These are phyloP conservation scores for Backusella macrospora DNA, from an alignment of 192 early-diverging fungal genomes.

Conservation along the genomic window DNA sequence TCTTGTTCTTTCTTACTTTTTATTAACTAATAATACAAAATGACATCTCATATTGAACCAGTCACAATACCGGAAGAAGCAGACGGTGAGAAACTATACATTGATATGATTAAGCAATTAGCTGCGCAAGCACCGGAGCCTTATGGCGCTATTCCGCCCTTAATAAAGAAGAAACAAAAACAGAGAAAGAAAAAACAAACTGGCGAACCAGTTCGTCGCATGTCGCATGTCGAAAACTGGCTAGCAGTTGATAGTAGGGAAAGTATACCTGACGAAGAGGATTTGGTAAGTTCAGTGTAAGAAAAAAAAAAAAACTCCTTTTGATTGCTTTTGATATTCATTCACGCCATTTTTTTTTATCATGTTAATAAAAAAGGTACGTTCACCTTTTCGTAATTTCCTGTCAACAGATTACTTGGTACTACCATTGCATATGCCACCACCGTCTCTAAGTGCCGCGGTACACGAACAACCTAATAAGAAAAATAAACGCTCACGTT, in stretches of 20 bases:
- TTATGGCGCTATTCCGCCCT: constrained; percentile 35
- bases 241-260: constrained; percentile 36
- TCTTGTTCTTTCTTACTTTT: neutral
- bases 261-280: constrained; percentile 39
- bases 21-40: neutral
- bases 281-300: constrained; percentile 24
- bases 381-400: constrained; percentile 30
- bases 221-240: constrained; percentile 41
- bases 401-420: constrained; percentile 36
- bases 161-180: constrained; percentile 18
- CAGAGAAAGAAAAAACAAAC: constrained; percentile 15
- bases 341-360: neutral
- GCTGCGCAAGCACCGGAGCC: constrained; percentile 27
- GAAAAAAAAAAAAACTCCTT: neutral
- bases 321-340: neutral
- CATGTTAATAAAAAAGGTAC: constrained; percentile 12
- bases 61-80: constrained; percentile 11
- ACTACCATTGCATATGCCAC: constrained; percentile 37
- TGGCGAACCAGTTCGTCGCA: constrained; percentile 8
- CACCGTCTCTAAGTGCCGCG: constrained; percentile 34
- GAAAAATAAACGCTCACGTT: neutral
- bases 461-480: neutral
- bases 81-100: constrained; percentile 19
- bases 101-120: constrained; percentile 31
- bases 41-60: neutral